These are phyloP conservation scores for Clavispora carvajalis DNA, from an alignment of 805 yeast species.

Conservation along the genomic window DNA sequence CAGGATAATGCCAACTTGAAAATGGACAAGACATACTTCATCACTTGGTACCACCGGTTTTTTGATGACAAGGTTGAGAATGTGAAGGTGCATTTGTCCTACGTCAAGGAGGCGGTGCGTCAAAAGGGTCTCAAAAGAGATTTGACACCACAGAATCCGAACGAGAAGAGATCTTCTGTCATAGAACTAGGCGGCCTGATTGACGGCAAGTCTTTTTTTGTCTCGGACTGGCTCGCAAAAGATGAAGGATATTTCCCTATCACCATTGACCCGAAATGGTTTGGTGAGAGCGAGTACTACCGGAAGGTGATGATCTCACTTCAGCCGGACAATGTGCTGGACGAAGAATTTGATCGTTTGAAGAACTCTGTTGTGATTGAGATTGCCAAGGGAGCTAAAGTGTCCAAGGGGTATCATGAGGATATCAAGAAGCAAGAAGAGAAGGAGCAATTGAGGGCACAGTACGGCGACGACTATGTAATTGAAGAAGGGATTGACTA, in stretches of 20 bases:
- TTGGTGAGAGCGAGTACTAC: slow-evolving; percentile 42
- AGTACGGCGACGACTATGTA: slow-evolving; percentile 30
- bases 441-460: slow-evolving; percentile 21
- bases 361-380: slow-evolving; percentile 39
- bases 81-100: slow-evolving; percentile 64
- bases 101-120: slow-evolving; percentile 48
- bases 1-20: slow-evolving; percentile 53
- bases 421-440: slow-evolving; percentile 39
- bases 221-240: slow-evolving; percentile 66
- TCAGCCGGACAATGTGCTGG: slow-evolving; percentile 64
- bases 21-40: slow-evolving; percentile 61
- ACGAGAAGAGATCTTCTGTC: slow-evolving; percentile 26
- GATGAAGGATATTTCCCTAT: slow-evolving; percentile 62
- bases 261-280: slow-evolving; percentile 59
- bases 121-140: slow-evolving; percentile 56
- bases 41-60: slow-evolving; percentile 74
- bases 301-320: slow-evolving; percentile 60
- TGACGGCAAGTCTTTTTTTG: slow-evolving; percentile 45
- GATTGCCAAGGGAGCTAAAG: slow-evolving; percentile 48
- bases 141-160: slow-evolving; percentile 2
- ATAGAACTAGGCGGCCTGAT: slow-evolving; percentile 36
- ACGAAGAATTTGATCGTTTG: slow-evolving; percentile 61
- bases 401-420: slow-evolving; percentile 42
- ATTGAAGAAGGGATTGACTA: slow-evolving; percentile 46
- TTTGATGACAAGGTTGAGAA: slow-evolving; percentile 52